A percentile compares a stretch with the other conserved stretches of the same genome.
phyloP scores from a whole-genome alignment of 805 yeast species.

The Isabelozyma rhagii region DNA sequence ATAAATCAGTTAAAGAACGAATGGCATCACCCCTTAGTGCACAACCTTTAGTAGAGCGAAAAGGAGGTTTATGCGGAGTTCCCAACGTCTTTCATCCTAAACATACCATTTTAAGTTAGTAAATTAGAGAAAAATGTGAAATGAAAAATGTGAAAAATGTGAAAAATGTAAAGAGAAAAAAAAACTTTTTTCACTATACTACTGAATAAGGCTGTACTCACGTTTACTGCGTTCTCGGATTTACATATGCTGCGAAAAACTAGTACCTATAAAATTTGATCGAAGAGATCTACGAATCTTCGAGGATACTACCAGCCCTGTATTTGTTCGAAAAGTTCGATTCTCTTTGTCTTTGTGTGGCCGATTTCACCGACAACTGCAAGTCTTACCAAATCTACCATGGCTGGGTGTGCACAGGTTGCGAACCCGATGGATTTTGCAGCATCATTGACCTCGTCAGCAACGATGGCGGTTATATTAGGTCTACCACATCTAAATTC shows the following conservation, averaged over 20 bases:
- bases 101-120: conserved; percentile 27
- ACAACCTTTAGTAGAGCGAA: conserved; percentile 12
- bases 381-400: conserved; percentile 35
- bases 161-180: background rate
- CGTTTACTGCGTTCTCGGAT: background rate
- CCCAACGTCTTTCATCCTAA: conserved; percentile 18
- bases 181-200: background rate
- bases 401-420: conserved; percentile 47
- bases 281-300: background rate
- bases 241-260: background rate
- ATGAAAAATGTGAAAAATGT: background rate
- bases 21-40: conserved; percentile 24
- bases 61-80: conserved; percentile 19
- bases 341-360: conserved; percentile 23
- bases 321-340: conserved; percentile 34
- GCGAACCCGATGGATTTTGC: conserved; percentile 45
- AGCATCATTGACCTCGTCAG: conserved; percentile 31
- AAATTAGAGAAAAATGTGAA: background rate
- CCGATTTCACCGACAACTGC: conserved; percentile 33
- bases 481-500: conserved; percentile 48
- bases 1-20: conserved; percentile 10
- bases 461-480: conserved; percentile 29
- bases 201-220: background rate
- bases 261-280: too few relatives aligned
- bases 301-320: conserved; percentile 23